Evolutionary conservation across 768 basidiomycete genomes (phyloP), one percentile per base, ranked within the genome.

Genomic region (Termitomyces sp.): DNA sequence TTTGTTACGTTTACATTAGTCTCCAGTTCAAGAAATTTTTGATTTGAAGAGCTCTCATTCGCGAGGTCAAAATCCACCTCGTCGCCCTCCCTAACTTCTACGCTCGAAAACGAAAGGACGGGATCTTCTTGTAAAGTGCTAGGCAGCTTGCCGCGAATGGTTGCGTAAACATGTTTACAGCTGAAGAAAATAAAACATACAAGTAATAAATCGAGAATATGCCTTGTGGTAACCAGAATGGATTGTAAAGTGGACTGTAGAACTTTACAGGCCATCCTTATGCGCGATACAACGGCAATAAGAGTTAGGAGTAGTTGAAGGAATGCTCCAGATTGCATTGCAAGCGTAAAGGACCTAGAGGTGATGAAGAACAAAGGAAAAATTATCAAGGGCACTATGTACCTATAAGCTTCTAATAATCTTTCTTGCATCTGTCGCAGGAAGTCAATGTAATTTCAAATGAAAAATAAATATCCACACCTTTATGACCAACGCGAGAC

Each of bases 261-360:
- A 59, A 84, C 82, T 38, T 68, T 63, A 24, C 77, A 66, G 32
- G 87, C 65, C 4, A 68, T 64, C 26, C 71, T 72, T 66, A 89
- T 69, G 57, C 90, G 79, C 3, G 87, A 86, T 45, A 79, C 71
- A 40, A 89, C 78, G 13, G 84, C 87, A 24, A 77, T 73, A 43
- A 92, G 74, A 5, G 82, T 73, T 47, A 93, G 65, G n/a, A 86
- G 70, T 16, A 89, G 66, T 60, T 87, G 86, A 13, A 88, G 73
- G 64, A 93, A 93, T 18, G 88, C 85, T 18, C 86, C 88, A 0
- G 82, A 79, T 66, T 87, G 87, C 77, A 92, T 80, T 35, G 81
- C 80, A 26, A 85, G 73, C 30, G 75, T 71, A 58, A 90, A 83
- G 30, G 80, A 80, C 46, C 90, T 92, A 60, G 50, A 45, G n/a